Base-by-base conservation (phyloP, 306 rosid genomes). In the Quercus gilva region DNA sequence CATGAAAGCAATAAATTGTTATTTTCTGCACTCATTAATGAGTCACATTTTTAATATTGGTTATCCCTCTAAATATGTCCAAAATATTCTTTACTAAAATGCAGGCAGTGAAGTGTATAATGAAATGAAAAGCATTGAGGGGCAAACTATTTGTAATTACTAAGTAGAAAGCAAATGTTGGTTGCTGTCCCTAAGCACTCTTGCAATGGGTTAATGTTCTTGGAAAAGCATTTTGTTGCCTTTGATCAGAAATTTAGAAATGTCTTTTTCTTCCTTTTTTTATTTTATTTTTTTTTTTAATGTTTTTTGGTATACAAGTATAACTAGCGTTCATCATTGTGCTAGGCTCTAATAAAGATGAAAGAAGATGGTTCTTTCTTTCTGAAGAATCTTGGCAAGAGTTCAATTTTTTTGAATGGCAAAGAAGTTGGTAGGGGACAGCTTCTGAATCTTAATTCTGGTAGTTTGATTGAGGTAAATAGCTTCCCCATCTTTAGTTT, bases 261-360 rank as follows among this genome's bases (percentile, higher is more conserved):
- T 26, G 72, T 69, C 57, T 77, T 41, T 41, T 41, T 41, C 45
- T 41, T 41, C 45, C 45, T 37, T 37, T n/a, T n/a, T n/a, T n/a
- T n/a, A n/a, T n/a, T n/a, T 29, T 51, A 55, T 68, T 45, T 55
- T 75, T 53, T 77, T 75, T 64, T 13, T 10, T 11, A 1, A 31
- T 31, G 4, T 43, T 18, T 43, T 29, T 74, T 65, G 55, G 75
- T 51, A 73, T 79, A 77, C 65, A 41, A 55, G 1, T 10, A 68
- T 75, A 79, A 83, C 75, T 76, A 64, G 29, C 49, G 13, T 64
- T 79, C 37, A 58, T 73, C 28, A 29, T 77, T 78, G 55, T 72
- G 73, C 49, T 23, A 94, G 98, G 98, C 98, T 78, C 78, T 86
- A 43, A 90, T 94, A 90, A 89, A 78, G 94, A 68, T 94, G 97